A percentile compares a stretch with the other conserved stretches of the same genome.
Evolutionary conservation across 2,329 filamentous ascomycete species (phyloP).

Genomic region (Bipolaris bicolor): DNA sequence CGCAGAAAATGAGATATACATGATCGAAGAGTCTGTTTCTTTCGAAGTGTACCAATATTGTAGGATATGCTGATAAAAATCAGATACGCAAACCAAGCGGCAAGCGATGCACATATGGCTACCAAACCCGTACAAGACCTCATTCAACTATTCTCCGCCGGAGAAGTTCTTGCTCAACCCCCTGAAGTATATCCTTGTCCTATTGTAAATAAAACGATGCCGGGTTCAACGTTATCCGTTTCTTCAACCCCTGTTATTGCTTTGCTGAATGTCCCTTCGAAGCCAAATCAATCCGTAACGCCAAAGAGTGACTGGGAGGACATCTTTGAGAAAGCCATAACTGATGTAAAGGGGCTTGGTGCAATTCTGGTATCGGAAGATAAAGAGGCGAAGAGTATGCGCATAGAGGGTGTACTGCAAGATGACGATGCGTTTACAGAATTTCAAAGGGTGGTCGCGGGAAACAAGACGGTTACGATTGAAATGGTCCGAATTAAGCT

Average conservation of each 20-base stretch:
- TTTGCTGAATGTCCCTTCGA: constrained; percentile 22
- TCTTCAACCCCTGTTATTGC: constrained; percentile 23
- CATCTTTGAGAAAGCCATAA: constrained; percentile 9
- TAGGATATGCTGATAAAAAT: background rate
- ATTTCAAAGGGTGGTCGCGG: constrained; percentile 18
- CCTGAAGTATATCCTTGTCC: constrained; percentile 29
- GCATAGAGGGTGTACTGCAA: constrained; percentile 17
- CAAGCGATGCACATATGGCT: constrained; percentile 28
- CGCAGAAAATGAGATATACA: constrained; percentile 27
- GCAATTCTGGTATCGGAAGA: constrained; percentile 19
- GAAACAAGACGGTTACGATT: constrained; percentile 5
- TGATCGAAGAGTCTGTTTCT: constrained; percentile 30
- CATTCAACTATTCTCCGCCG: constrained; percentile 27
- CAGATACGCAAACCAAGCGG: constrained; percentile 29
- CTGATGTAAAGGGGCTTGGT: constrained; percentile 14
- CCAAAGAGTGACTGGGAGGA: constrained; percentile 14
- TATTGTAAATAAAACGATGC: constrained; percentile 11
- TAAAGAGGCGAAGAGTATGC: constrained; percentile 16
- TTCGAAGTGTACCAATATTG: too few species aligned
- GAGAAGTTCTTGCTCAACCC: constrained; percentile 26
- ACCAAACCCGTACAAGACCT: constrained; percentile 32
- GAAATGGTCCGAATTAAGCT: constrained; percentile 21
- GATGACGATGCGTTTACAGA: constrained; percentile 14
- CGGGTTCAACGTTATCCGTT: background rate
- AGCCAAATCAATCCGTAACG: constrained; percentile 4